These are phyloP conservation scores for Pyropia yezoensis DNA, from an alignment of 23 red algal species.

Conservation along the genomic window DNA sequence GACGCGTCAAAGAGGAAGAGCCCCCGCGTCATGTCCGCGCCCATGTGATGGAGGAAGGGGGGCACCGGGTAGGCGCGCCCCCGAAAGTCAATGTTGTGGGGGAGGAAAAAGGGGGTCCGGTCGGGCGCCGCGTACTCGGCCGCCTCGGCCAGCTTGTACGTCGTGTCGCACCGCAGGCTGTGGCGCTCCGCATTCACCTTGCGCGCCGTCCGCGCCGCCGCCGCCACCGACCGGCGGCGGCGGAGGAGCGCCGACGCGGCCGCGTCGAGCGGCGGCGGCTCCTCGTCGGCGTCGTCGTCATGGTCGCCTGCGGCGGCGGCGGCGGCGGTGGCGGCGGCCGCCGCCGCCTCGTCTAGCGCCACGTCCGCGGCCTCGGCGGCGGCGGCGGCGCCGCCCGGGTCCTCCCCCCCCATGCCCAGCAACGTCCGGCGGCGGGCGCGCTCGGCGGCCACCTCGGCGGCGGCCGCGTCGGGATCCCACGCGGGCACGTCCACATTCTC, in stretches of 20 bases:
- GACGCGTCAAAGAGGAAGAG: constrained; percentile 68
- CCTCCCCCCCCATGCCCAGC: no score
- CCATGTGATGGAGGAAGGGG: constrained; percentile 78
- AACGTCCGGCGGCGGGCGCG: no score
- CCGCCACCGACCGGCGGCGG: no score
- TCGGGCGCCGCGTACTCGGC: constrained; percentile 35
- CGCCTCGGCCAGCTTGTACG: constrained; percentile 50
- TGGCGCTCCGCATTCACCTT: constrained; percentile 63
- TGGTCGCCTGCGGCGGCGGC: neutral
- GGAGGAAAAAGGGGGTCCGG: constrained; percentile 50
- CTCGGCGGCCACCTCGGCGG: neutral
- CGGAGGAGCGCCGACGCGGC: neutral
- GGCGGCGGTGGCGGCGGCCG: no score
- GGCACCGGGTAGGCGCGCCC: constrained; percentile 97
- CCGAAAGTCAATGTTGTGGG: constrained; percentile 94
- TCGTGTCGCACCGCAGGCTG: constrained; percentile 56
- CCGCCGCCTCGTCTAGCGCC: no score
- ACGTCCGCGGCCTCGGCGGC: no score
- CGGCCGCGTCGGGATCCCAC: neutral
- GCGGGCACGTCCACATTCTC: constrained; percentile 24
- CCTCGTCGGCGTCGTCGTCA: neutral
- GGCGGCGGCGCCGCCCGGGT: no score
- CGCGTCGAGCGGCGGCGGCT: neutral
- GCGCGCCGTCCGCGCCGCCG: no score
- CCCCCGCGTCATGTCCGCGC: constrained; percentile 68